Conservation (phyloP, 371 early-diverging fungal species). For the Rhizopus microsporus region DNA sequence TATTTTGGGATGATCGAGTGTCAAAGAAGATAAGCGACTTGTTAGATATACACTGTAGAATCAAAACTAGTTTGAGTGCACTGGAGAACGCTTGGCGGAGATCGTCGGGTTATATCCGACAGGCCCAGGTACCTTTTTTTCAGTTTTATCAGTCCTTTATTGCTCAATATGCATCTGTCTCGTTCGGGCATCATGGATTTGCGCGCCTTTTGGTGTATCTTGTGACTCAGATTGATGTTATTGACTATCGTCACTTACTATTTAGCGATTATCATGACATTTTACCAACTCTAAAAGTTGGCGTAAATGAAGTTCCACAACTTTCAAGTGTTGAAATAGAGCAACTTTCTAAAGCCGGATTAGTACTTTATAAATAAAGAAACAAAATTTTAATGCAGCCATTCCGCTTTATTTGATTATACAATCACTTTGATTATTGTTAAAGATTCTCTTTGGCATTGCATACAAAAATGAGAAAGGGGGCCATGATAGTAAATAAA, state of each 20-base stretch:
- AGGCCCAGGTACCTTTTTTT: slow-evolving; percentile 48
- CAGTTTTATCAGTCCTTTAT: slow-evolving; percentile 64
- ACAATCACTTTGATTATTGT: not conserved
- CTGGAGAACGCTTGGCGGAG: slow-evolving; percentile 48
- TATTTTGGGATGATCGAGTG: slow-evolving; percentile 52
- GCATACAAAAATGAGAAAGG: not conserved
- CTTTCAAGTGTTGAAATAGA: slow-evolving; percentile 1
- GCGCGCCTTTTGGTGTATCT: slow-evolving; percentile 48
- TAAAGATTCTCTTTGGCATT: no score
- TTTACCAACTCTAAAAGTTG: slow-evolving; percentile 29
- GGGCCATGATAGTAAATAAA: slow-evolving; percentile 4
- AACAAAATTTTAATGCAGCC: no score
- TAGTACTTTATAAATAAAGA: slow-evolving; percentile 16
- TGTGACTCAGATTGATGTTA: slow-evolving; percentile 42
- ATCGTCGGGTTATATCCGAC: slow-evolving; percentile 43
- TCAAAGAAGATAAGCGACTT: slow-evolving; percentile 35
- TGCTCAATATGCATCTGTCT: slow-evolving; percentile 54
- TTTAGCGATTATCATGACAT: slow-evolving; percentile 43
- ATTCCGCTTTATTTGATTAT: not conserved
- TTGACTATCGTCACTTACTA: slow-evolving; percentile 53
- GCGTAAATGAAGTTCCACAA: slow-evolving; percentile 18
- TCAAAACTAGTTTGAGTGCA: slow-evolving; percentile 21
- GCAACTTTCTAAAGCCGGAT: slow-evolving; percentile 14
- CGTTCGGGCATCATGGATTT: slow-evolving; percentile 45
- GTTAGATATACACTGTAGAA: slow-evolving; percentile 37